These are phyloP conservation scores for Termitomyces sp. DNA, from an alignment of 768 basidiomycete species.

Conservation along the genomic window DNA sequence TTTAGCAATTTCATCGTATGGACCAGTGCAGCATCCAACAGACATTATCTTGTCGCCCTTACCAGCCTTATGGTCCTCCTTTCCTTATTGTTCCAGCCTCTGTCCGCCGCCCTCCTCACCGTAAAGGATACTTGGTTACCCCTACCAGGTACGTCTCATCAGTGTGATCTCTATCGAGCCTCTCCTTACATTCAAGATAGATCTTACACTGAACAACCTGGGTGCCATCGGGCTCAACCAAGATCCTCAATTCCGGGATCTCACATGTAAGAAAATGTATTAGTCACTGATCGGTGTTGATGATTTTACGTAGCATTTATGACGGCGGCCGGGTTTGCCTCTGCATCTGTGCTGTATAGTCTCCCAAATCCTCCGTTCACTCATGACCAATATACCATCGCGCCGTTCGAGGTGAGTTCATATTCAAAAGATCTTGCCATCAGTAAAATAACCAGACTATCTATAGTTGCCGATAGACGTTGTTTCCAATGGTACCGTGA, in stretches of 20 bases:
- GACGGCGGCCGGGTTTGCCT: conserved; percentile 52
- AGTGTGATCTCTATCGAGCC: background rate
- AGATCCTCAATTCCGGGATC: conserved; percentile 38
- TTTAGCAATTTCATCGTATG: conserved; percentile 45
- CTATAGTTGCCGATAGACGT: conserved; percentile 33
- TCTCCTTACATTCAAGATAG: conserved; percentile 16
- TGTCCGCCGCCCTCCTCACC: conserved; percentile 46
- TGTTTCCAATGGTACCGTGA: conserved; percentile 41
- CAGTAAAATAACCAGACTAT: background rate
- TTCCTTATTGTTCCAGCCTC: conserved; percentile 45
- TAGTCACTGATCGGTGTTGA: background rate
- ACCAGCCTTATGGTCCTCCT: conserved; percentile 46
- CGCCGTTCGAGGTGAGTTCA: conserved; percentile 37
- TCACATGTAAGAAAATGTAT: conserved; percentile 35
- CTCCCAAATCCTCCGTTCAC: conserved; percentile 44
- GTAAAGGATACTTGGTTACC: conserved; percentile 42
- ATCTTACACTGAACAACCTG: conserved; percentile 32
- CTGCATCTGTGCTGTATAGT: conserved; percentile 43
- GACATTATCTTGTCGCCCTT: conserved; percentile 47
- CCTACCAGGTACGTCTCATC: conserved; percentile 30
- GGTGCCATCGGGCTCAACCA: conserved; percentile 42
- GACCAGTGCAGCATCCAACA: conserved; percentile 40
- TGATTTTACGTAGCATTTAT: conserved; percentile 36
- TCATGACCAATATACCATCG: conserved; percentile 40
- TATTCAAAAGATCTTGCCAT: background rate